Evolutionary conservation across 805 yeast species (phyloP).

Genomic region (Scheffersomyces coipomensis): DNA sequence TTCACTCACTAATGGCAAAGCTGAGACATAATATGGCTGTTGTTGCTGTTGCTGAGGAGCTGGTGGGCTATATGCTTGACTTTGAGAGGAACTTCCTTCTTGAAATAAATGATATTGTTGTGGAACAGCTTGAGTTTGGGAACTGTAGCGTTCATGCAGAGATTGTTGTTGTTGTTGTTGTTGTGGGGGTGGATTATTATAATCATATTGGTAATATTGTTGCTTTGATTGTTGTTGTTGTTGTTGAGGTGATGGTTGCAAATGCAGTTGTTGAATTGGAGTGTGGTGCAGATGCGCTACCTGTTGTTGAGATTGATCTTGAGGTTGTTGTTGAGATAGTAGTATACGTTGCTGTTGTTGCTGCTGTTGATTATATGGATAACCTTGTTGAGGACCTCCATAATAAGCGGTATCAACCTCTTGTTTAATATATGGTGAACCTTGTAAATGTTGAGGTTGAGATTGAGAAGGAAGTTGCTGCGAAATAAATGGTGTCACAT

Average conservation of each 20-base stretch:
- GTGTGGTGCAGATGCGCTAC: slow-evolving; percentile 1
- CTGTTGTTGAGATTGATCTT: slow-evolving; percentile 4
- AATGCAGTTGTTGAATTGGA: slow-evolving; percentile 5
- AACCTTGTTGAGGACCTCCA: background rate
- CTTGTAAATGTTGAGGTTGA: slow-evolving; percentile 6
- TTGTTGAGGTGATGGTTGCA: slow-evolving; percentile 3
- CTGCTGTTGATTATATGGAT: slow-evolving; percentile 1
- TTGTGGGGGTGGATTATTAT: background rate
- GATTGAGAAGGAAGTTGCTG: slow-evolving; percentile 7
- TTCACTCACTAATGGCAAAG: background rate
- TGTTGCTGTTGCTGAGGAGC: slow-evolving; percentile 3
- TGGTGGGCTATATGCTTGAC: background rate
- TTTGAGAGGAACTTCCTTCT: background rate
- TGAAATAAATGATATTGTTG: slow-evolving; percentile 1
- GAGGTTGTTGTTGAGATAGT: background rate
- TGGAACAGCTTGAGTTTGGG: background rate
- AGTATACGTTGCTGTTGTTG: slow-evolving; percentile 2
- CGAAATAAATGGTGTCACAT: background rate
- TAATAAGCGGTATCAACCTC: background rate
- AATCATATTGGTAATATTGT: slow-evolving; percentile 2
- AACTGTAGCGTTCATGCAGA: background rate
- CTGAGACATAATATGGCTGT: background rate
- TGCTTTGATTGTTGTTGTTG: background rate
- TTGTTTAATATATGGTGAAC: background rate
- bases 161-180: slow-evolving; percentile 5